Evolutionary conservation across 345 rosid genomes (phyloP), one percentile per base, ranked within the genome.

Genomic region (Draba incana): DNA sequence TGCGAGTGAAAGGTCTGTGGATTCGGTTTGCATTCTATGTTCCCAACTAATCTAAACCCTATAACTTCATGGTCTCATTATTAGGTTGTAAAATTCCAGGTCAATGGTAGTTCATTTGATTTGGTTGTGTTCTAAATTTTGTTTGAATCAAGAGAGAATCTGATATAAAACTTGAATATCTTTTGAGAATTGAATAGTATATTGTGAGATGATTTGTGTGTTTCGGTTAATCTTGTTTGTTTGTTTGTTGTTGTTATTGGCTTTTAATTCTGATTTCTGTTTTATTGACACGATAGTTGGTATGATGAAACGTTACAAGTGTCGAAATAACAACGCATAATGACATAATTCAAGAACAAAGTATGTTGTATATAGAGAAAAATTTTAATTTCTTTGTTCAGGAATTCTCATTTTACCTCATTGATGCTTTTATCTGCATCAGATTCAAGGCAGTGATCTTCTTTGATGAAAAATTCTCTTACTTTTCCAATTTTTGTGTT

Each of bases 261-360:
- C 31, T 10, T 53, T 64, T 55, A 56, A 45, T 35, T 41, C 14
- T 47, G 1, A 3, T 64, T 64, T 7, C 57, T 51, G 39, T 41
- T 65, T 68, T 65, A n/a, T 14, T 38, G 61, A 43, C 6, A 6
- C 39, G 4, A 66, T 66, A 43, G n/a, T 43, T 35, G 31, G 30
- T 28, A 24, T 13, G 4, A 66, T 57, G 61, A 56, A 14, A 14
- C 66, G 71, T 65, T 72, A 57, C 65, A 49, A 57, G 60, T 72
- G 61, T 65, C 64, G 5, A 68, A 23, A 12, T 3, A 30, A 50
- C 47, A 73, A 65, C 61, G 71, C 71, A 64, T 65, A 7, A 14
- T 52, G 48, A 4, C 37, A 9, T 38, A 25, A 63, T 71, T 56
- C 74, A 10, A 54, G 20, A 28, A 56, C 43, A 62, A 33, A 9